Base-by-base conservation (phyloP, 768 basidiomycete species). In the Inosperma sp. region DNA sequence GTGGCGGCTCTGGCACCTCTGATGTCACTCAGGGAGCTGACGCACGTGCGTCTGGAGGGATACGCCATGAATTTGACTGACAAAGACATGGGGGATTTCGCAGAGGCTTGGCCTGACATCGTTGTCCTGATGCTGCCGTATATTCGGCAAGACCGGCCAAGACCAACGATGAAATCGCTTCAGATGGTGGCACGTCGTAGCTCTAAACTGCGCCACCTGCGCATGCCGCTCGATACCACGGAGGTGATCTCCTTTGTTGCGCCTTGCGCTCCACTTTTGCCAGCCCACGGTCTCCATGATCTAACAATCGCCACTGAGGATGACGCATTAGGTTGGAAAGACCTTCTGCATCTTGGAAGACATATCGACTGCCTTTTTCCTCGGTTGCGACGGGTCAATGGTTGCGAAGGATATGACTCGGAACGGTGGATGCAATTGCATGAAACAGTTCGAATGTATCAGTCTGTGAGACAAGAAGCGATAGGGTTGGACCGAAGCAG, bases 381-480 rank as follows among this genome's bases (percentile, higher is more conserved):
- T 41, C 19, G 39, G 21, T 41, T 21, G 19, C 19, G 39, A 16
- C 19, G 39, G n/a, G 21, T 22, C 7, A 41, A 41, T 17, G 39
- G 25, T 41, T 41, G 19, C n/a, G 39, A 17, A 23, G 19, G 39
- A 21, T 7, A 21, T 22, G 62, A 62, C 37, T 56, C 33, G 7
- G 64, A 61, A 7, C 52, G 62, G 35, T 68, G 65, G 67, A 17
- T 39, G 53, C 62, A 64, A 48, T 57, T 66, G 25, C 53, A 63
- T 27, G 62, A 66, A 10, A 60, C 65, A 52, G 60, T 68, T 4
- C 56, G 57, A 45, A 63, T 63, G 60, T 66, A 60, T 44, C 65
- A 66, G 52, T 53, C 58, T 7, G 64, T 68, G 16, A 46, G 67
- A 30, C 40, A 34, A 13, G 67, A 68, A 45, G 58, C 63, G 5